Conservation (phyloP, 495 filamentous ascomycete genomes). For the Lasiosphaeria hispida region DNA sequence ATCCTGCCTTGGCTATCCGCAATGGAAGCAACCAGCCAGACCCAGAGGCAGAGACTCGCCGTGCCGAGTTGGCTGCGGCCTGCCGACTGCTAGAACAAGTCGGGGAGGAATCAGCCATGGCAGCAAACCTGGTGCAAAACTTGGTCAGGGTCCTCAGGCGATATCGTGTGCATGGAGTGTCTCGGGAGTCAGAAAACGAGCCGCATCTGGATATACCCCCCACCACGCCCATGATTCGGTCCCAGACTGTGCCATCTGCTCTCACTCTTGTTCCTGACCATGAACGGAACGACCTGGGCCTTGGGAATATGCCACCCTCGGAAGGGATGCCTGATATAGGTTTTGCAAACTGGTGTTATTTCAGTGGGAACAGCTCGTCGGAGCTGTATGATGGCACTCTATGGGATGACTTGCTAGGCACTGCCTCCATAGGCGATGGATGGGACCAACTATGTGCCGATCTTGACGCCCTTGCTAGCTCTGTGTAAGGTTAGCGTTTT, state of each 20-base stretch:
- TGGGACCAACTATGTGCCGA: conserved; percentile 1
- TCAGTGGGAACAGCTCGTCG: no score
- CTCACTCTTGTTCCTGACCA: no score
- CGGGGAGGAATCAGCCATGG: conserved; percentile 8
- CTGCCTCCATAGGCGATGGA: not conserved
- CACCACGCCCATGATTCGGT: not conserved
- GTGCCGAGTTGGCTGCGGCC: not conserved
- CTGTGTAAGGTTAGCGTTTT: no score
- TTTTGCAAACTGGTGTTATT: no score
- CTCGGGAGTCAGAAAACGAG: not conserved
- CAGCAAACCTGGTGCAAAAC: conserved; percentile 10
- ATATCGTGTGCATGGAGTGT: not conserved
- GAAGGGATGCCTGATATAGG: no score
- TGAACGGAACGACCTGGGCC: no score
- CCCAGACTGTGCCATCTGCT: no score
- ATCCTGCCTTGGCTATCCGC: not conserved
- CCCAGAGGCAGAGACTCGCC: not conserved
- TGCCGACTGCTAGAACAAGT: conserved; percentile 5
- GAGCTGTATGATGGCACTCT: not conserved
- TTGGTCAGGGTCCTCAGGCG: conserved; percentile 7
- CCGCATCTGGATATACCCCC: not conserved
- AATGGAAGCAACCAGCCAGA: not conserved
- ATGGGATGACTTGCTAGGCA: conserved; percentile 14
- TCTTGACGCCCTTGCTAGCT: not conserved
- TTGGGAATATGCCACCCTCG: no score